These are phyloP conservation scores for Boletellus ananas DNA, from an alignment of 768 basidiomycete species.

Conservation along the genomic window DNA sequence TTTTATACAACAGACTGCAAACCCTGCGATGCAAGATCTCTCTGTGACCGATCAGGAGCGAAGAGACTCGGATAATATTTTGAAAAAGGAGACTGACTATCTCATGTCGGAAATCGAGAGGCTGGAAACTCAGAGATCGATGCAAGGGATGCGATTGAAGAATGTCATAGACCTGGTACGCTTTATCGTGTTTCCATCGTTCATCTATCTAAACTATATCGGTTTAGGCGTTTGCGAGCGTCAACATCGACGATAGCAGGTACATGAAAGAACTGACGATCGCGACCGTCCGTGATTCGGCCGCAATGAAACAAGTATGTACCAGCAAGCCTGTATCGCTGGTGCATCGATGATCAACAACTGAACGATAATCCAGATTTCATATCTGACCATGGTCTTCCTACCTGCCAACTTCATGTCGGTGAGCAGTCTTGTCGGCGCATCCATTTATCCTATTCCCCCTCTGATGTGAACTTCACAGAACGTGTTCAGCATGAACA, in stretches of 20 bases:
- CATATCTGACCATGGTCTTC: slow-evolving; percentile 60
- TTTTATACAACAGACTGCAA: slow-evolving; percentile 46
- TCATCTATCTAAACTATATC: background rate
- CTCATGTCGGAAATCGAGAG: slow-evolving; percentile 49
- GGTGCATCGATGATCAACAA: background rate
- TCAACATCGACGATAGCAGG: slow-evolving; percentile 54
- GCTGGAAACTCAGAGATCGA: slow-evolving; percentile 34
- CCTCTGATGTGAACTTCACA: slow-evolving; percentile 19
- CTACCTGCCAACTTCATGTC: slow-evolving; percentile 49
- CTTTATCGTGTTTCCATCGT: background rate
- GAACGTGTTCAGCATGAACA: slow-evolving; percentile 57
- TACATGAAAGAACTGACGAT: slow-evolving; percentile 50
- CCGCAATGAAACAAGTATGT: slow-evolving; percentile 35
- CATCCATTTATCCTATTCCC: background rate
- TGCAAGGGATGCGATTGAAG: slow-evolving; percentile 29
- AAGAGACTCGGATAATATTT: slow-evolving; percentile 26
- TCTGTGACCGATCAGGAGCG: slow-evolving; percentile 14
- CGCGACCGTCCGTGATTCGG: slow-evolving; percentile 41
- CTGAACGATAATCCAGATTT: slow-evolving; percentile 15
- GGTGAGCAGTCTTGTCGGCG: slow-evolving; percentile 13
- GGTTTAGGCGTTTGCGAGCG: slow-evolving; percentile 52
- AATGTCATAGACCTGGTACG: slow-evolving; percentile 35
- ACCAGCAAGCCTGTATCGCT: slow-evolving; percentile 23
- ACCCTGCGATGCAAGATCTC: slow-evolving; percentile 42
- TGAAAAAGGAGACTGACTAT: slow-evolving; percentile 46